These are phyloP conservation scores for Bonia amplexicaulis DNA, from an alignment of 176 grass and related monocot species.

Conservation along the genomic window DNA sequence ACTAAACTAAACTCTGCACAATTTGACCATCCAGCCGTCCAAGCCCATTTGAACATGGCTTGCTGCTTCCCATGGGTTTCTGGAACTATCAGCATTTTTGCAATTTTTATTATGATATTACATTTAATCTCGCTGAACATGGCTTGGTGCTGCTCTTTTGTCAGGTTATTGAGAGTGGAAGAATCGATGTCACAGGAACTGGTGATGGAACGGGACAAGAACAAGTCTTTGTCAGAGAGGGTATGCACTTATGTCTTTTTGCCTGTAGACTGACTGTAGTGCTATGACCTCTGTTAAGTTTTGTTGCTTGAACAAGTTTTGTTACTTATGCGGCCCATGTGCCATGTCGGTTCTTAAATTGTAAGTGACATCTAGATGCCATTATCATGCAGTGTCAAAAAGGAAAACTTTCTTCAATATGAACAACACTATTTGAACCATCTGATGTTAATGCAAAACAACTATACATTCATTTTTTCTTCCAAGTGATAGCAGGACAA, in stretches of 20 bases:
- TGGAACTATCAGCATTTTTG: background rate
- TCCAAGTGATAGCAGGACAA: background rate
- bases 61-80: background rate
- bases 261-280: background rate
- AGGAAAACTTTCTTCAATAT: background rate
- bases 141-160: slow-evolving; percentile 25
- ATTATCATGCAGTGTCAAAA: background rate
- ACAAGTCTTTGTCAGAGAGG: slow-evolving; percentile 65
- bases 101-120: slow-evolving; percentile 5
- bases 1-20: background rate
- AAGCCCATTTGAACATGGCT: background rate
- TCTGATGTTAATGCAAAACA: background rate
- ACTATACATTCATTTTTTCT: background rate
- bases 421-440: background rate
- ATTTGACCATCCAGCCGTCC: background rate
- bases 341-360: background rate
- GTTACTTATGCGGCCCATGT: background rate
- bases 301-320: background rate
- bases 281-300: background rate
- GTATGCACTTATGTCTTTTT: slow-evolving; percentile 36
- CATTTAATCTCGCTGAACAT: background rate
- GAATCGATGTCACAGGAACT: slow-evolving; percentile 54
- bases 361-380: background rate
- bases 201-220: slow-evolving; percentile 60
- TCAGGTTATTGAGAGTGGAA: slow-evolving; percentile 64